Percentiles rank a stretch among this genome's conserved stretches.
These are phyloP conservation scores for Coemansia sp. DNA, from an alignment of 192 early-diverging fungal species.

Conservation along the genomic window DNA sequence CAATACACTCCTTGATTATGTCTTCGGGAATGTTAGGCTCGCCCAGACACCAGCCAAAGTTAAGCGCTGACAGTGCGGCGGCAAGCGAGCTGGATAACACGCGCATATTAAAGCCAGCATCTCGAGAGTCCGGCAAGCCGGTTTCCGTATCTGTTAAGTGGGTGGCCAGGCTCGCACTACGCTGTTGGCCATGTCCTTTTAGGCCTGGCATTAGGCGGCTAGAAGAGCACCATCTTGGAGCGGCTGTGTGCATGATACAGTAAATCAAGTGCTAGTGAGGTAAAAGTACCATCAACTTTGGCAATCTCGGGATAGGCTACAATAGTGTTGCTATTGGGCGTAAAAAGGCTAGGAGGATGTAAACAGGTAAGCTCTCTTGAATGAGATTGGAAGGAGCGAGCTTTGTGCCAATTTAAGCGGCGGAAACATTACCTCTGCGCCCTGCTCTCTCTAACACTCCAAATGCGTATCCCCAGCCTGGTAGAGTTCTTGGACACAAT, in stretches of 20 bases:
- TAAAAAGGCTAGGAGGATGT: neutral
- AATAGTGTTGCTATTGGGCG: neutral
- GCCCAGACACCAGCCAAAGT: constrained; percentile 55
- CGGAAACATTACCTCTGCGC: neutral
- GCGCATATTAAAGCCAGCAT: constrained; percentile 24
- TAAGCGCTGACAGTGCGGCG: constrained; percentile 45
- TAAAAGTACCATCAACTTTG: neutral
- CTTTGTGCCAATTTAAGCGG: neutral
- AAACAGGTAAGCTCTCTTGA: neutral
- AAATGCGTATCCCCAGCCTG: neutral
- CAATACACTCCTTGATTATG: constrained; percentile 50
- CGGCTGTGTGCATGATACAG: neutral
- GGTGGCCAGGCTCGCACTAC: neutral
- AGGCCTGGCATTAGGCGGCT: neutral
- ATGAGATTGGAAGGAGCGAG: neutral
- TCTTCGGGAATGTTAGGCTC: constrained; percentile 57
- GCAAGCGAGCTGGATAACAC: constrained; percentile 29
- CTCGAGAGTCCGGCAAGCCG: constrained; percentile 28
- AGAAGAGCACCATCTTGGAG: neutral
- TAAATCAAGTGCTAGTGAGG: neutral
- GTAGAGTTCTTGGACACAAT: neutral
- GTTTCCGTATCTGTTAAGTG: neutral
- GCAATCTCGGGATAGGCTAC: neutral
- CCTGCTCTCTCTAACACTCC: neutral
- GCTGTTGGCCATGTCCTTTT: neutral